Evolutionary conservation across 1,284 basidiomycete genomes (phyloP).

Genomic region (Ganoderma lucidum): DNA sequence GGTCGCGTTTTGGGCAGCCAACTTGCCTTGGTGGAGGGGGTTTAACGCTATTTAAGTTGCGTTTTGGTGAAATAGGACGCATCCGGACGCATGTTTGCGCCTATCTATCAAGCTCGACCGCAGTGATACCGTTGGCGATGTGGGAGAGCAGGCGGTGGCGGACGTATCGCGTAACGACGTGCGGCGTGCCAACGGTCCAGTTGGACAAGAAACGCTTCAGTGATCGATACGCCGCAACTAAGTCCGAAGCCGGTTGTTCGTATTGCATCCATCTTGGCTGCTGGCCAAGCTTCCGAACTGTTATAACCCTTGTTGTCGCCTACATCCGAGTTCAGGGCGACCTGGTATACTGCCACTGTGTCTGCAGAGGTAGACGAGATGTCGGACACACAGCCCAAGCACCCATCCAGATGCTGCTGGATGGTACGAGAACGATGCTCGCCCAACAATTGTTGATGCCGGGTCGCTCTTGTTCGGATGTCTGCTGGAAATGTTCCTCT

Average conservation of each 20-base stretch:
- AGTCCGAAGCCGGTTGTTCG: background rate
- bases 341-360: background rate
- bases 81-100: background rate
- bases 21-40: background rate
- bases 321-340: background rate
- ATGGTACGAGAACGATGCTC: background rate
- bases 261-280: background rate
- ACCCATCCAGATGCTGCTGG: background rate
- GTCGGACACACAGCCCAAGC: background rate
- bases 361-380: background rate
- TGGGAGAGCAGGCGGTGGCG: background rate
- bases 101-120: constrained; percentile 4
- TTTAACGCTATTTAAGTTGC: background rate
- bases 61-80: background rate
- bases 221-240: background rate
- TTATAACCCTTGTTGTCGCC: background rate
- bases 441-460: background rate
- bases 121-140: background rate
- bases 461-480: background rate
- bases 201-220: background rate
- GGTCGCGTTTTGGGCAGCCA: background rate
- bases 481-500: background rate
- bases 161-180: background rate
- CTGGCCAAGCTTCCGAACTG: background rate
- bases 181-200: background rate